phyloP scores from a whole-genome alignment of 306 rosid species.

The Vigna radiata region DNA sequence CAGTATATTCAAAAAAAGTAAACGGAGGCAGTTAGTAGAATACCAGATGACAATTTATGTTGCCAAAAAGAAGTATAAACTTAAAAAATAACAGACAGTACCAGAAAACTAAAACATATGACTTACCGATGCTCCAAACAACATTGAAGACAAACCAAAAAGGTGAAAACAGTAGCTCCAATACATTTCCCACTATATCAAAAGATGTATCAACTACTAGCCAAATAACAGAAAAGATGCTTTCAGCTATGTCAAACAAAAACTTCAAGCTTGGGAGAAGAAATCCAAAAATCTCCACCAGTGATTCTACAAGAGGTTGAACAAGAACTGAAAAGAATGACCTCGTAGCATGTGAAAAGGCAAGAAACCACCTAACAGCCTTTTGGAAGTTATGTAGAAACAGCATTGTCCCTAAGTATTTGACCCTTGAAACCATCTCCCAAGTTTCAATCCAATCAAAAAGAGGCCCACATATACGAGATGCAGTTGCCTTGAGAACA shows the following conservation, averaged over 20 bases:
- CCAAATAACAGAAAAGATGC: slow-evolving; percentile 67
- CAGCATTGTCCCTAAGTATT: slow-evolving; percentile 94
- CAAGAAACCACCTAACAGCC: slow-evolving; percentile 81
- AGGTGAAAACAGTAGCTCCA: slow-evolving; percentile 71
- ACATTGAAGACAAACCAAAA: slow-evolving; percentile 64
- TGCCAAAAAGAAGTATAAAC: slow-evolving; percentile 14
- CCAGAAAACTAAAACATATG: slow-evolving; percentile 38
- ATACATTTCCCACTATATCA: slow-evolving; percentile 57
- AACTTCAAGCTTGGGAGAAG: slow-evolving; percentile 71
- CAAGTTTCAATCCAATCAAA: slow-evolving; percentile 96
- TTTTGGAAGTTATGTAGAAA: slow-evolving; percentile 89
- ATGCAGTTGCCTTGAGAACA: slow-evolving; percentile 87
- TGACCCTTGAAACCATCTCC: slow-evolving; percentile 96
- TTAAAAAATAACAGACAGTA: slow-evolving; percentile 19
- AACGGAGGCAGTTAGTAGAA: slow-evolving; percentile 30
- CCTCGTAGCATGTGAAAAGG: slow-evolving; percentile 57
- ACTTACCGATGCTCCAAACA: slow-evolving; percentile 78
- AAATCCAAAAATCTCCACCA: slow-evolving; percentile 64
- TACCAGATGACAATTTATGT: slow-evolving; percentile 24
- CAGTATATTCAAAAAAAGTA: slow-evolving; percentile 44
- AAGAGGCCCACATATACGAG: slow-evolving; percentile 91
- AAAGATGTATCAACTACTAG: slow-evolving; percentile 58
- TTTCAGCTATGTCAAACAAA: slow-evolving; percentile 55
- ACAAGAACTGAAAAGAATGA: slow-evolving; percentile 73
- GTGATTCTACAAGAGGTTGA: slow-evolving; percentile 70